Base-by-base conservation (phyloP, 441 rosid genomes). In the Pelargonium citronellum region DNA sequence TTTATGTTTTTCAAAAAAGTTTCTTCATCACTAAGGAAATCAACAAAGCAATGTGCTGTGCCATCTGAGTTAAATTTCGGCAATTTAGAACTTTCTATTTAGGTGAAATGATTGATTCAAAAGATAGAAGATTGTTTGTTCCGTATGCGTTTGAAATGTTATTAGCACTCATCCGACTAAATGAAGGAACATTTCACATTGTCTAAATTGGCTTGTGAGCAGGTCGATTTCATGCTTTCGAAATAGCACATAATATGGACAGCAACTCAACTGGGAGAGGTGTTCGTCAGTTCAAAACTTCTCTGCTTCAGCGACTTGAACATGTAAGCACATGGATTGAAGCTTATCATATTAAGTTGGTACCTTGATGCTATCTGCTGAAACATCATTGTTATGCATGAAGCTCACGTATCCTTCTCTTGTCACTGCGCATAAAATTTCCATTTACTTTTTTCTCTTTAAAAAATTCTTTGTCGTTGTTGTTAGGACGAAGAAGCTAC, bases 211-310 rank as follows among this genome's bases (percentile, higher is more conserved):
- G 67, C 51, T 78, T 65, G 12, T 44, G 63, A 71, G 64, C 63
- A 95, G 99, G 99, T 64, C 96, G 99, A 8, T 87, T 95, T 74
- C 92, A 83, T 79, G 99, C 94, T 68, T 87, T 95, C 72, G 91
- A 72, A 76, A 80, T 84, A 71, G 97, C 99, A 46, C 97, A 91
- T 70, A 84, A 71, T 74, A 68, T 85, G 91, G 99, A 95, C 71
- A 72, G 76, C 66, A 85, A 86, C 71, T 95, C 99, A 5, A 84
- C 76, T 1, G 96, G 94, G 49, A 81, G 97, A 68, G 92, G 96
- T 67, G 96, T 95, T 67, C 85, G 97, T 57, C 97, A 95, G 67
- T 95, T 95, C 76, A 95, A 91, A 80, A 95, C 97, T 39, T 83
- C 87, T 70, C 99, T 95, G 75, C 92, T 95, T 70, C 91, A 82